Evolutionary conservation across 768 basidiomycete genomes (phyloP), one percentile per base, ranked within the genome.

Genomic region (Xerocomus brunneocitrinus): DNA sequence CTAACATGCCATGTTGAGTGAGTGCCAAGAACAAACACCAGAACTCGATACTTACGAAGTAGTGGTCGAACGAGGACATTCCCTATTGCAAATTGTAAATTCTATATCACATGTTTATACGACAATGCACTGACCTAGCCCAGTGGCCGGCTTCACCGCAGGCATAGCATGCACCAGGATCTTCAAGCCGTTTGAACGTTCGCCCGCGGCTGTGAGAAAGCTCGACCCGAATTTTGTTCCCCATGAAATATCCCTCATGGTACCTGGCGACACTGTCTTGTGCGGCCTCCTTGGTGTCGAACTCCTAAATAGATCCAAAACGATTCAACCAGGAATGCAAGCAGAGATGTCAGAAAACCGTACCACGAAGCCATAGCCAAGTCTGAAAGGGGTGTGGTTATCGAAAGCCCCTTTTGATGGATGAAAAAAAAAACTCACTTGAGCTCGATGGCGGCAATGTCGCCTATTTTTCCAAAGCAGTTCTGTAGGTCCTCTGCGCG

Each of bases 301-400:
- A 93, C 81, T 92, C 91, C 90, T 93, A 44, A 45, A 30, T 27
- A 36, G 2, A 42, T 25, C 1, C 27, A 39, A 22, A 14, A 36
- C 14, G 27, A 13, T 13, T 60, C 52, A 52, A 38, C 12, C 10
- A 35, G 19, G 3, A 34, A 27, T 7, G 16, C 13, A 25, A 40
- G 8, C 13, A 13, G 12, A 39, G 16, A 38, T 2, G 10, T 5
- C 7, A 2, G n/a, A 40, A n/a, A 30, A 27, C 75, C 89, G 58
- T 78, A 92, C 91, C 72, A 93, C 91, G 62, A 93, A 94, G 56
- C 91, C 91, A 72, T 91, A 93, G 27, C 91, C 91, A 54, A 88
- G 76, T 73, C 90, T 93, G 61, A 24, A 55, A 47, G 27, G 19
- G 57, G 22, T 49, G 24, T 47, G 5, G 35, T 52, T 46, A 58